Conservation (phyloP, 257 asterid species). For the Fraxinus cuspidata region DNA sequence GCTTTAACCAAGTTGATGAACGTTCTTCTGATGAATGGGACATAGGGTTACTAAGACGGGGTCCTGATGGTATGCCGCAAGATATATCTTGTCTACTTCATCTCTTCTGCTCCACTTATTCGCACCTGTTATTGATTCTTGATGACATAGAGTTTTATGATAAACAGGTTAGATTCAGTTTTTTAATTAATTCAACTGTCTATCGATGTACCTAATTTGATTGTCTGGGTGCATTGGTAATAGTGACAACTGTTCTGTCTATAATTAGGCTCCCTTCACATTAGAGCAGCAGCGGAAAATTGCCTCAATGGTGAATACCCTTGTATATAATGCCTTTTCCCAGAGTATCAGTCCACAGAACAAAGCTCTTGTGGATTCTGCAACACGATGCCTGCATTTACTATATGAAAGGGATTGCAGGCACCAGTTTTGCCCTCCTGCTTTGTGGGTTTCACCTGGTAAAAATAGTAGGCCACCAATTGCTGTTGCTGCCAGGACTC, state of each 20-base stretch:
- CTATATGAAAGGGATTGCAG: constrained; percentile 93
- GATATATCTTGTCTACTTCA: constrained; percentile 72
- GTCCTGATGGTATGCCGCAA: constrained; percentile 75
- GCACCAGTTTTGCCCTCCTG: constrained; percentile 83
- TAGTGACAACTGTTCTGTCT: constrained; percentile 13
- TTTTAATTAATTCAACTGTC: constrained; percentile 8
- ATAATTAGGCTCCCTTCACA: constrained; percentile 72
- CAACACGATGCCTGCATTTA: constrained; percentile 88
- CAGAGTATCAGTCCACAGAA: constrained; percentile 42
- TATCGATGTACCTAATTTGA: neutral
- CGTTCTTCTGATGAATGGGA: constrained; percentile 70
- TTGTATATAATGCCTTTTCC: constrained; percentile 76
- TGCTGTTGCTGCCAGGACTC: constrained; percentile 94
- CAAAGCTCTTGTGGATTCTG: constrained; percentile 69
- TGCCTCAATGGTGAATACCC: constrained; percentile 70
- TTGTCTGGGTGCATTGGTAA: constrained; percentile 14
- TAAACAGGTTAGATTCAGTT: constrained; percentile 66
- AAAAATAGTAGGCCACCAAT: constrained; percentile 79
- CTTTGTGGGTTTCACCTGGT: constrained; percentile 95
- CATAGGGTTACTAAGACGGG: constrained; percentile 66
- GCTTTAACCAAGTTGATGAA: constrained; percentile 43
- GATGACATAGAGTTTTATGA: constrained; percentile 94
- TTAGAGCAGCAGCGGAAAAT: constrained; percentile 85
- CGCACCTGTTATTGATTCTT: constrained; percentile 86
- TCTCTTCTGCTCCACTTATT: constrained; percentile 86